Base-by-base conservation (phyloP, 768 basidiomycete species). In the Tylopilus sp. region DNA sequence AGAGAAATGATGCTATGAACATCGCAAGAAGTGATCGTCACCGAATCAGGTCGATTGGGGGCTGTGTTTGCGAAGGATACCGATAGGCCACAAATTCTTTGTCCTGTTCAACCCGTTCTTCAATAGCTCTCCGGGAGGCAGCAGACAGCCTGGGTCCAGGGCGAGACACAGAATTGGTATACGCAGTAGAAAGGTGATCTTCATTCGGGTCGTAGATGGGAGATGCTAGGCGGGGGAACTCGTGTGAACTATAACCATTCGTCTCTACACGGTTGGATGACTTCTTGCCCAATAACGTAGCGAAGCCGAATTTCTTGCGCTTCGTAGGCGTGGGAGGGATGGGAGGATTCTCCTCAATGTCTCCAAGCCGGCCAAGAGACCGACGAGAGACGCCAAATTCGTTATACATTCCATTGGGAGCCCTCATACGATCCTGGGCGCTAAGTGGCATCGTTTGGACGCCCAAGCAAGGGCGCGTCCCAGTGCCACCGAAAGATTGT, bases 41-140 rank as follows among this genome's bases (percentile, higher is more conserved):
- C 58, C 76, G 80, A 50, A 86, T 60, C 38, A 88, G 73, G 63
- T 84, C 83, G 56, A 86, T 61, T 35, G 78, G 81, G 43, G 56
- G 57, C 58, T 88, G 84, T 58, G 87, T 84, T 56, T 76, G 80
- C 13, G 89, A 91, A 7, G 91, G 91, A 67, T 93, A 93, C 36
- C 90, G 82, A 65, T 92, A 91, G 4, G 90, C 88, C 53, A 92
- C 83, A 62, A 93, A 92, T 17, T 91, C 87, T 3, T 80, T 69
- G 65, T 91, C 89, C 68, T 88, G 91, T n/a, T 85, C 78, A n/a
- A 93, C 88, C 20, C 89, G 75, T 58, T 85, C 82, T 59, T 88
- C 87, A 48, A 90, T 74, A 42, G 82, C 82, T 72, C 83, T 90
- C 50, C 84, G 79, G 17, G 85, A 83, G 10, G 77, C 75, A 18